Evolutionary conservation across 345 rosid species (phyloP).

Genomic region (Nephelium lappaceum): DNA sequence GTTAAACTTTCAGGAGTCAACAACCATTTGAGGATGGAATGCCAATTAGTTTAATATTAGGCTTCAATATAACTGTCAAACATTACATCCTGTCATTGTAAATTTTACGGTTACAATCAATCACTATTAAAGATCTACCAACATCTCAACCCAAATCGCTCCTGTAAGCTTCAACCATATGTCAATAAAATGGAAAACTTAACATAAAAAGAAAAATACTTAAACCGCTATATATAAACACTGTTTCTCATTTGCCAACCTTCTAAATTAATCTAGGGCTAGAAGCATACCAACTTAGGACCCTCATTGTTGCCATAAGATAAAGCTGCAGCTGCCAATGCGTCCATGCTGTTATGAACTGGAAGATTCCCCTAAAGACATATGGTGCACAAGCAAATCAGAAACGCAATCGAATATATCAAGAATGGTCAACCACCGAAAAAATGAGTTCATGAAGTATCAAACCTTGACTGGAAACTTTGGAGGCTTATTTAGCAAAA

Average conservation of each 20-base stretch:
- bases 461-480: slow-evolving; percentile 87
- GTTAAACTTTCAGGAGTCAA: neutral
- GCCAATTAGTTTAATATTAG: neutral
- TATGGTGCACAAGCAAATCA: slow-evolving; percentile 6
- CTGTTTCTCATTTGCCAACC: neutral
- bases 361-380: slow-evolving; percentile 69
- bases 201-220: neutral
- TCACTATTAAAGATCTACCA: neutral
- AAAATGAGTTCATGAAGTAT: slow-evolving; percentile 3
- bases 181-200: neutral
- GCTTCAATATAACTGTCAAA: neutral
- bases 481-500: slow-evolving; percentile 90
- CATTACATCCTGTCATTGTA: neutral
- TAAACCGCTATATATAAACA: neutral
- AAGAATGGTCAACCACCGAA: neutral
- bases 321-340: slow-evolving; percentile 91
- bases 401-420: neutral
- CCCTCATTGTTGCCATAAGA: slow-evolving; percentile 80
- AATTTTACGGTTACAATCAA: neutral
- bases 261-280: neutral
- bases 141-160: neutral
- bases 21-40: neutral
- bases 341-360: slow-evolving; percentile 94
- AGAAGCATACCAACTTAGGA: slow-evolving; percentile 74
- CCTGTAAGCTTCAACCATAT: neutral